Conservation (phyloP, 129 eudicot species). For the Mikania micrantha region DNA sequence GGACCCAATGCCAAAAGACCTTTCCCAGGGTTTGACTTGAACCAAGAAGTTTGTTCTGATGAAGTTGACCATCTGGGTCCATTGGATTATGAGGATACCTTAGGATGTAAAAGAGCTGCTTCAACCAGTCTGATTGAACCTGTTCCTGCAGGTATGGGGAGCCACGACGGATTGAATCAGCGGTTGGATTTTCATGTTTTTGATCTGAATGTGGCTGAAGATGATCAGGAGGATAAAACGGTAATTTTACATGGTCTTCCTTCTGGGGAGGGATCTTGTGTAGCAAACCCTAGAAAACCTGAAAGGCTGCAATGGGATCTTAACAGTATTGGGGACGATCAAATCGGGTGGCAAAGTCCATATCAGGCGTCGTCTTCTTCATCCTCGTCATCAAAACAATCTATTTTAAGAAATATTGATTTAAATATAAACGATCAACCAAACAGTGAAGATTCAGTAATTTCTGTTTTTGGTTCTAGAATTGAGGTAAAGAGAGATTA, state of each 20-base stretch:
- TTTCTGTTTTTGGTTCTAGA: constrained; percentile 60
- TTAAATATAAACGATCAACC: constrained; percentile 64
- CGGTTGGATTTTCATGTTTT: constrained; percentile 37
- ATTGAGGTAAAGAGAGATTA: constrained; percentile 45
- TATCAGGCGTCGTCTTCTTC: constrained; percentile 63
- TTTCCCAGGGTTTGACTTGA: constrained; percentile 51
- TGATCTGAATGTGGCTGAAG: constrained; percentile 70
- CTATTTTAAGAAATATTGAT: constrained; percentile 44
- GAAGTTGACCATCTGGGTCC: too few species aligned
- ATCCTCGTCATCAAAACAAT: constrained; percentile 56
- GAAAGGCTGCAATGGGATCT: constrained; percentile 60
- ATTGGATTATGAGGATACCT: too few species aligned
- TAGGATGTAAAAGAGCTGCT: too few species aligned
- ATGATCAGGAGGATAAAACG: constrained; percentile 26
- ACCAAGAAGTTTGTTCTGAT: constrained; percentile 54
- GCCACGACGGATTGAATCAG: constrained; percentile 32
- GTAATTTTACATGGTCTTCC: constrained; percentile 20
- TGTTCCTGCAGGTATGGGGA: constrained; percentile 34
- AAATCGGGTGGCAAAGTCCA: constrained; percentile 34
- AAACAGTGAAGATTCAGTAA: constrained; percentile 36
- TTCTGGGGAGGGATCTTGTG: constrained; percentile 53
- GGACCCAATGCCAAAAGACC: constrained; percentile 32
- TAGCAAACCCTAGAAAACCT: constrained; percentile 34
- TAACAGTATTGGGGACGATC: constrained; percentile 47
- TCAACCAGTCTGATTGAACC: too few species aligned